Conservation (phyloP, 148 eudicot genomes). For the Amaranthus cruentus region DNA sequence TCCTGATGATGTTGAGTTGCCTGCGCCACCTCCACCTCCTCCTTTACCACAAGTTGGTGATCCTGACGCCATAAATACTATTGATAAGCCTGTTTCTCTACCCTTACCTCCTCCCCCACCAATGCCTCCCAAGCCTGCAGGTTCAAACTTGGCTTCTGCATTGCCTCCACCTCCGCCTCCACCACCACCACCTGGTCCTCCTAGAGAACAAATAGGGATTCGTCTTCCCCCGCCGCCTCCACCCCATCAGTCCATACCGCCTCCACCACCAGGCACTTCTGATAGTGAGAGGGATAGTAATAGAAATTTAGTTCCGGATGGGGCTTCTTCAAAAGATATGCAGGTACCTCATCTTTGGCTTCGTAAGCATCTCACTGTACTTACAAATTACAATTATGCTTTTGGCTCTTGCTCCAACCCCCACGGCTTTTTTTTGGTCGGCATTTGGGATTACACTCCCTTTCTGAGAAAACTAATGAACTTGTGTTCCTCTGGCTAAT, state of each 20-base stretch:
- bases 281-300: constrained; percentile 43
- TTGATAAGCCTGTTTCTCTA: constrained; percentile 51
- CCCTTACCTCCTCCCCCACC: constrained; percentile 93
- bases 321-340: constrained; percentile 32
- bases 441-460: background rate
- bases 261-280: constrained; percentile 68
- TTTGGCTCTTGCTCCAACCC: background rate
- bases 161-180: constrained; percentile 63
- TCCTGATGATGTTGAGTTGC: constrained; percentile 53
- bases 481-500: background rate
- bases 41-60: constrained; percentile 61
- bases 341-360: constrained; percentile 39
- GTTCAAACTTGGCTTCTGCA: constrained; percentile 41
- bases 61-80: constrained; percentile 41
- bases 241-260: constrained; percentile 47
- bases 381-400: background rate
- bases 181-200: constrained; percentile 64
- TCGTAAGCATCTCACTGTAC: background rate
- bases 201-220: constrained; percentile 50
- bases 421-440: background rate
- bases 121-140: constrained; percentile 63
- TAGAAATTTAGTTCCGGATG: constrained; percentile 39
- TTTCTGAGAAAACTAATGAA: background rate
- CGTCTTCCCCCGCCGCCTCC: constrained; percentile 56
- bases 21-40: constrained; percentile 84